These are phyloP conservation scores for Monilinia fructigena DNA, from an alignment of 2,329 filamentous ascomycete genomes.

Conservation along the genomic window DNA sequence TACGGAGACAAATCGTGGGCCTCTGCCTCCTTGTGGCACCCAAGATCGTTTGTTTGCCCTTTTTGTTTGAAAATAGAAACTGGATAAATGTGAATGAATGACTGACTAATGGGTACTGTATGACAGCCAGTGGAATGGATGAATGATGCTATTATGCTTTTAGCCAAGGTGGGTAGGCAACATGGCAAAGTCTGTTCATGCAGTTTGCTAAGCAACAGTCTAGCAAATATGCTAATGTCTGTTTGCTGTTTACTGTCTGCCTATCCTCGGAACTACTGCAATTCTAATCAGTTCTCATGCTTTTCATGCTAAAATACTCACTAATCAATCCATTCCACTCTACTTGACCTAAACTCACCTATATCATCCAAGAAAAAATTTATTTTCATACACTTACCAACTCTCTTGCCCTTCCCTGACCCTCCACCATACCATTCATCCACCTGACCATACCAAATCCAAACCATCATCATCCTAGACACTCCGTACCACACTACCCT, in stretches of 20 bases:
- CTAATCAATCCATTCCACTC: slow-evolving; percentile 2
- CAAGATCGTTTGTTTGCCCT: slow-evolving; percentile 7
- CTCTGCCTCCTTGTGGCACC: slow-evolving; percentile 14
- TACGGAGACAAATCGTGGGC: background rate
- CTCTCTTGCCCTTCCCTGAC: slow-evolving; percentile 1
- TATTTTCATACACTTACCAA: slow-evolving; percentile 7
- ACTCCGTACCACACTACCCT: slow-evolving; percentile 19
- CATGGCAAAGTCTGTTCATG: slow-evolving; percentile 11
- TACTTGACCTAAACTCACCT: slow-evolving; percentile 8
- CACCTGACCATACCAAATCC: slow-evolving; percentile 19
- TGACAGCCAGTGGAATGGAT: background rate
- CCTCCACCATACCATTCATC: slow-evolving; percentile 11
- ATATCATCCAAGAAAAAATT: slow-evolving; percentile 2
- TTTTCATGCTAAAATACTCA: background rate
- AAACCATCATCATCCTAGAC: slow-evolving; percentile 21
- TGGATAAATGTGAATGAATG: background rate
- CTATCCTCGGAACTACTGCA: background rate
- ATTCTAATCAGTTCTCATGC: background rate
- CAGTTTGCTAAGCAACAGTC: slow-evolving; percentile 7
- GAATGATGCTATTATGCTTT: background rate
- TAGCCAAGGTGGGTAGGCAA: background rate
- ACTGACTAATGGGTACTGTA: background rate
- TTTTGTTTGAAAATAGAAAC: background rate
- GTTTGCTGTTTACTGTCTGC: background rate
- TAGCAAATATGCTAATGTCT: slow-evolving; percentile 9